Base-by-base conservation (phyloP, 2,329 filamentous ascomycete genomes). In the Onygenales sp. region DNA sequence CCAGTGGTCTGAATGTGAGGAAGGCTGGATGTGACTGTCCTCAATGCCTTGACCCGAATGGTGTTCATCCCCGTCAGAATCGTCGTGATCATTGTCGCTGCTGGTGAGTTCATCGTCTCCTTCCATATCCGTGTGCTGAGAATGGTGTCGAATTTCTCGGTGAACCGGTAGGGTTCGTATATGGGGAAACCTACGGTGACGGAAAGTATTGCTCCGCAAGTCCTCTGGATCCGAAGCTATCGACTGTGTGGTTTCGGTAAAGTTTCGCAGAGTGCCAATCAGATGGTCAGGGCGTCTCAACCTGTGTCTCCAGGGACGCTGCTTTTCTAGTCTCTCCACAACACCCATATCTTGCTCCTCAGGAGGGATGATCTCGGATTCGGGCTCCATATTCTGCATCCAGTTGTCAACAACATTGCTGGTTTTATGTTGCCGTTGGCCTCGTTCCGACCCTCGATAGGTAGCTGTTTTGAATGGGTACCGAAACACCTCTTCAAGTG, bases 401-500 rank as follows among this genome's bases (percentile, higher is more conserved):
- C 91, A 96, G 60, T 87, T 85, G 32, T 86, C 84, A 50, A 96
- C 90, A 0, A 88, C 87, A 55, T 85, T 90, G 58, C 86, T 86
- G 1, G 86, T 88, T 65, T 90, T 86, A 39, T 82, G 80, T 56
- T 84, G 79, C 59, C 88, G 84, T 32, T 81, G 77, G 49, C 80
- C 77, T 42, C 56, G 58, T 47, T 81, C 78, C 1, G 79, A 83
- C 14, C 80, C 77, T 51, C 84, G 70, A 2, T 82, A 76, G 6
- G 79, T 78, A 49, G 81, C 75, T 55, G 85, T 84, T 45, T 66
- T 67, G 32, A 87, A 88, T 0, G 83, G 82, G 14, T 81, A 77
- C 56, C 88, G 80, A 66, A 97, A 97, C 0, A 97, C 89, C 64
- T 96, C 91, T 59, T 95, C 92, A 21, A 97, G 73, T 6, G 89